Evolutionary conservation across 495 filamentous ascomycete species (phyloP).

Genomic region (Lentithecium fluviatile): DNA sequence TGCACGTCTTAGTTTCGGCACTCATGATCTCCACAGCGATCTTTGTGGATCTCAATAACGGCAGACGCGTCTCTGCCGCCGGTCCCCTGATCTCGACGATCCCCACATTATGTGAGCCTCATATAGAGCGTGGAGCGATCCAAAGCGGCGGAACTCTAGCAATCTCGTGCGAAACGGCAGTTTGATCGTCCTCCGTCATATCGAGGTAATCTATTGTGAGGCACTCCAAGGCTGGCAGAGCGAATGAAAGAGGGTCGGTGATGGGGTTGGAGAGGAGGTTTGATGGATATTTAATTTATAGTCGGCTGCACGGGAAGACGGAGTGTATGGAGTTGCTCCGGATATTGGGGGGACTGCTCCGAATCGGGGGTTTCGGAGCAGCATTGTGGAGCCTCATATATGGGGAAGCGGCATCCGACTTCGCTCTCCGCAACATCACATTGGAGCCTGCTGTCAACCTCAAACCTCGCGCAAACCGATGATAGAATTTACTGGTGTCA

Average conservation of each 20-base stretch:
- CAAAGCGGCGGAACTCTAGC: neutral
- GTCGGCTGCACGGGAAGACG: constrained; percentile 26
- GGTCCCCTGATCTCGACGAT: too few species aligned
- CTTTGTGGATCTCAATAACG: too few species aligned
- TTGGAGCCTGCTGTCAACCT: neutral
- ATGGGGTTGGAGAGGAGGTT: constrained; percentile 1
- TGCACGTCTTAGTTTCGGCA: neutral
- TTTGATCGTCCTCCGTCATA: neutral
- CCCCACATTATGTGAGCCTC: too few species aligned
- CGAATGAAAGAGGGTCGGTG: neutral
- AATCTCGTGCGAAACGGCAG: neutral
- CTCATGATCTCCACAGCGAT: constrained; percentile 1
- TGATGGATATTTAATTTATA: constrained; percentile 16
- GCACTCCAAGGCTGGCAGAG: neutral
- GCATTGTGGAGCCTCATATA: constrained; percentile 18
- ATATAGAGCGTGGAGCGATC: too few species aligned
- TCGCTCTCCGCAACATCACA: neutral
- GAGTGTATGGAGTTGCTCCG: constrained; percentile 8
- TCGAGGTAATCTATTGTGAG: neutral
- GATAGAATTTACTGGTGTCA: neutral
- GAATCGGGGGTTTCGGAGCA: constrained; percentile 6
- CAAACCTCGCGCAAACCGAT: neutral
- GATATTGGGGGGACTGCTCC: constrained; percentile 18
- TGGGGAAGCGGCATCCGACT: constrained; percentile 5
- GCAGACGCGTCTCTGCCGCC: too few species aligned